Base-by-base conservation (phyloP, 768 basidiomycete genomes). In the Lentinus tigrinus region DNA sequence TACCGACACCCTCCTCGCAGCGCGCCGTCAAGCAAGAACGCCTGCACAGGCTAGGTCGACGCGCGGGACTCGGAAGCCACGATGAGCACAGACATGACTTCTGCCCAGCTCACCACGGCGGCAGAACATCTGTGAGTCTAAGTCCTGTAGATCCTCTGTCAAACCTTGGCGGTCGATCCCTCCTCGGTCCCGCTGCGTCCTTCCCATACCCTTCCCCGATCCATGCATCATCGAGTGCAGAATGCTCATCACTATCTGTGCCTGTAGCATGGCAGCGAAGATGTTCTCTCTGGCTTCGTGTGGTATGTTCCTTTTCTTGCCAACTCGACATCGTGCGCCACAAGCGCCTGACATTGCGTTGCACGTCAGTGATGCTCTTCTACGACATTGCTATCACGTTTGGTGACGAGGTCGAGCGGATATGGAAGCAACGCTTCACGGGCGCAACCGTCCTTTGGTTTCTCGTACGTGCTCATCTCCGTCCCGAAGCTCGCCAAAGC, bases 381-480 rank as follows among this genome's bases (percentile, higher is more conserved):
- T 65, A 65, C 40, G 63, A 65, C 58, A 65, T 65, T 17, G 55
- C 50, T 11, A 62, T 65, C 47, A 65, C 63, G 16, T 62, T 65
- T 39, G 63, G 61, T 36, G 61, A 62, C 46, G 63, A 65, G 49
- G 61, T 65, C 26, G 63, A 62, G 55, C 59, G 59, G 56, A 65
- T 65, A 37, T 65, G 63, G 63, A 65, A 62, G 55, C 63, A 65
- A 43, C 60, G 58, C n/a, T 65, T 65, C 43, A 65, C 63, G 8
- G 63, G 63, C 26, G 63, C 63, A n/a, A 65, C 63, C n/a, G 57
- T 65, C 50, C 52, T 65, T 40, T 64, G 63, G 63, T 64, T 64
- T 43, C 56, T 64, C 36, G 63, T 64, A 16, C 52, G 63, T 51
- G 26, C 42, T 11, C n/a, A 19, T 6, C n/a, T 16, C 16, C 26